Conservation (phyloP, 371 early-diverging fungal species). For the Mucor plumbeus region DNA sequence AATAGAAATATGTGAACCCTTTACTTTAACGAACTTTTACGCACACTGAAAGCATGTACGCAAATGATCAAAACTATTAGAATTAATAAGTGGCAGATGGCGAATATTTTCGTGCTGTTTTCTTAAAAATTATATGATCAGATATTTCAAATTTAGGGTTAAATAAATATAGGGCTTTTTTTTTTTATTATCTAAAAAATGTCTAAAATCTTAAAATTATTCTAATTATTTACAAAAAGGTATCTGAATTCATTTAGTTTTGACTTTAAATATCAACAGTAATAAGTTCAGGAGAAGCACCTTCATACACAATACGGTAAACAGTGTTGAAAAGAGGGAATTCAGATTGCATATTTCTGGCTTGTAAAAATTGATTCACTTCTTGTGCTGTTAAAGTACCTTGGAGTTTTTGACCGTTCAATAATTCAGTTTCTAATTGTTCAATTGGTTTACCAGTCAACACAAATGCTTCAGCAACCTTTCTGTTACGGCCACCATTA, state of each 20-base stretch:
- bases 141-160: not conserved
- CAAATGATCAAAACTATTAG: too few relatives aligned
- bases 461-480: constrained; percentile 89
- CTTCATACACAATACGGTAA: constrained; percentile 86
- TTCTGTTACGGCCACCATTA: constrained; percentile 95
- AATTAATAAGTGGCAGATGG: too few relatives aligned
- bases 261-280: constrained; percentile 38
- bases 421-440: constrained; percentile 86
- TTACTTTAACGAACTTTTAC: not conserved
- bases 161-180: not conserved
- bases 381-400: constrained; percentile 95
- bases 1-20: not conserved
- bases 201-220: constrained; percentile 5
- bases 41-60: not conserved
- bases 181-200: not conserved
- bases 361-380: constrained; percentile 78
- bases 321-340: constrained; percentile 90
- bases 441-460: constrained; percentile 87
- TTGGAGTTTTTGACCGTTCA: constrained; percentile 98
- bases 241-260: constrained; percentile 15
- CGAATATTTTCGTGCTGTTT: too few relatives aligned
- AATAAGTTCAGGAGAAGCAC: constrained; percentile 42
- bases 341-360: constrained; percentile 59
- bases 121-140: too few relatives aligned
- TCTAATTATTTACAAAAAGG: constrained; percentile 24